A percentile compares a stretch with the other conserved stretches of the same genome.
These are phyloP conservation scores for Rubia yunnanensis DNA, from an alignment of 257 asterid species.

Conservation along the genomic window DNA sequence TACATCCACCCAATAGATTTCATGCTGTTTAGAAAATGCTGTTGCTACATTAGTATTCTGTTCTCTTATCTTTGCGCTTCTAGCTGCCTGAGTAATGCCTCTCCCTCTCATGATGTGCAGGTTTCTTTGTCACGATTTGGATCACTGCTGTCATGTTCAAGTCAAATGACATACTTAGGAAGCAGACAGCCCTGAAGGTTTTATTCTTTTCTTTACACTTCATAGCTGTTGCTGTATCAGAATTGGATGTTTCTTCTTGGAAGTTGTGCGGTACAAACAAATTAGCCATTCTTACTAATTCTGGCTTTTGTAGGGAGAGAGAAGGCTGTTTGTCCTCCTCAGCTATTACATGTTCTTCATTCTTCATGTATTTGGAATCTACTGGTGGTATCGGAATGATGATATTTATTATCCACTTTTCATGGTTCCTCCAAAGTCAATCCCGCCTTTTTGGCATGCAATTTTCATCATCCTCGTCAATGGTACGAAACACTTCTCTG, in stretches of 20 bases:
- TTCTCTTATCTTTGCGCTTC: not conserved
- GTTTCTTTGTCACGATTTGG: constrained; percentile 70
- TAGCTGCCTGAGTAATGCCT: not conserved
- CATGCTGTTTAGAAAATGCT: not conserved
- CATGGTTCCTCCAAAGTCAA: constrained; percentile 75
- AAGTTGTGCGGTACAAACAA: not conserved
- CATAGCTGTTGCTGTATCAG: not conserved
- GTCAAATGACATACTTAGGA: constrained; percentile 80
- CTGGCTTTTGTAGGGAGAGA: constrained; percentile 68
- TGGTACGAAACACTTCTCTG: constrained; percentile 38
- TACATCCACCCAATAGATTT: not conserved
- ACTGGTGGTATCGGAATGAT: constrained; percentile 74
- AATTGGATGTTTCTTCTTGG: not conserved
- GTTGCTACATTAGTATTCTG: not conserved
- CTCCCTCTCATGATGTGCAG: constrained; percentile 30
- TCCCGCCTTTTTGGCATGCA: constrained; percentile 96
- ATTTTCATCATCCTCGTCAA: constrained; percentile 64
- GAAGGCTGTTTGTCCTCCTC: constrained; percentile 54
- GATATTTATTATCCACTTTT: constrained; percentile 57
- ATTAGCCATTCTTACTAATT: not conserved
- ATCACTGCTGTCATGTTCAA: constrained; percentile 69
- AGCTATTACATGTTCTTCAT: constrained; percentile 44
- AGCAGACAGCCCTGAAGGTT: constrained; percentile 95
- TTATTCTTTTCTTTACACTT: not conserved
- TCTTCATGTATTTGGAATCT: constrained; percentile 60